These are phyloP conservation scores for Saccharomycopsis javanensis DNA, from an alignment of 805 yeast genomes.

Conservation along the genomic window DNA sequence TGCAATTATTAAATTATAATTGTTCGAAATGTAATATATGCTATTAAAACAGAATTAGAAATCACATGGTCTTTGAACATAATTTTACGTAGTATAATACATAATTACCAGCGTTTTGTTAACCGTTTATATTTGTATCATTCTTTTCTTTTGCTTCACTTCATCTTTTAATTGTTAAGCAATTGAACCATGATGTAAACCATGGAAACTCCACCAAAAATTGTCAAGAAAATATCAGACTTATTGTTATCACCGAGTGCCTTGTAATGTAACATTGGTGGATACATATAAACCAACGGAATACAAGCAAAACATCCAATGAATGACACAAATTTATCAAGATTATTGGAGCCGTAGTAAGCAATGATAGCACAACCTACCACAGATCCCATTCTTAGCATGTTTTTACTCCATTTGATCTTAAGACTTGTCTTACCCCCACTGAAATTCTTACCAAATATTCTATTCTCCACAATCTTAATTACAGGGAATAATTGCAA, in stretches of 20 bases:
- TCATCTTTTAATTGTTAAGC: slow-evolving; percentile 20
- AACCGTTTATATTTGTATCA: not conserved
- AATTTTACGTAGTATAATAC: too few species aligned
- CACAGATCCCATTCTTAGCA: slow-evolving; percentile 46
- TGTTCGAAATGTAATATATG: too few species aligned
- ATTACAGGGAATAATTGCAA: slow-evolving; percentile 73
- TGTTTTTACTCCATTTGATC: slow-evolving; percentile 60
- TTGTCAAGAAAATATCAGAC: slow-evolving; percentile 39
- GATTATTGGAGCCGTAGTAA: slow-evolving; percentile 54
- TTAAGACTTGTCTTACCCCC: slow-evolving; percentile 48
- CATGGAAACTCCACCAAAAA: slow-evolving; percentile 54
- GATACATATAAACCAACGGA: slow-evolving; percentile 78
- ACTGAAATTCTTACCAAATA: slow-evolving; percentile 35
- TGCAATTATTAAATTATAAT: too few species aligned
- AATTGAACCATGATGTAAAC: slow-evolving; percentile 59
- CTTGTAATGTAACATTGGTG: slow-evolving; percentile 64
- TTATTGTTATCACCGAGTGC: slow-evolving; percentile 33
- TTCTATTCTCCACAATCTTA: slow-evolving; percentile 54
- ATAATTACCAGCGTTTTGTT: too few species aligned
- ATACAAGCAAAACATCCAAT: slow-evolving; percentile 82
- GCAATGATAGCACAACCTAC: slow-evolving; percentile 47
- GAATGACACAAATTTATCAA: slow-evolving; percentile 68
- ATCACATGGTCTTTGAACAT: too few species aligned
- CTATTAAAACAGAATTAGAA: too few species aligned
- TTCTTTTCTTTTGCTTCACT: too few species aligned